Evolutionary conservation across 2,329 filamentous ascomycete genomes (phyloP).

Genomic region (Trichoderma hamatum): DNA sequence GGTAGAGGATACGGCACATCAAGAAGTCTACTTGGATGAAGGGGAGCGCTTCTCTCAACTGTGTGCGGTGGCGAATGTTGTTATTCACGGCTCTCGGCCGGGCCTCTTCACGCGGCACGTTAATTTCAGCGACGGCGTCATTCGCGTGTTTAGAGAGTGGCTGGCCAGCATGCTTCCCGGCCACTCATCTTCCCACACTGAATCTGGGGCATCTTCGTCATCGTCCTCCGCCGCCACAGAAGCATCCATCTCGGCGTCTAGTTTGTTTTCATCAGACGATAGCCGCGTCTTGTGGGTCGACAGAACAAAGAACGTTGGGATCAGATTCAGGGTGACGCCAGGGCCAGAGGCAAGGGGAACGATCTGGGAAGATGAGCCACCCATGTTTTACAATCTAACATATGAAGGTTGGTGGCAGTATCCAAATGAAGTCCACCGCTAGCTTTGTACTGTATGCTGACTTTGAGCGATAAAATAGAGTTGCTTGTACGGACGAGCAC

Average conservation of each 20-base stretch:
- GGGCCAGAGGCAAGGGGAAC: constrained; percentile 48
- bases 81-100: constrained; percentile 63
- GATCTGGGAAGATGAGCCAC: constrained; percentile 66
- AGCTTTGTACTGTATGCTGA: neutral
- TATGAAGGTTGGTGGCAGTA: constrained; percentile 63
- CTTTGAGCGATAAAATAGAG: constrained; percentile 50
- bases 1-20: constrained; percentile 27
- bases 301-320: constrained; percentile 62
- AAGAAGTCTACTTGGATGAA: constrained; percentile 62
- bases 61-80: constrained; percentile 67
- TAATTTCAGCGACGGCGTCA: constrained; percentile 67
- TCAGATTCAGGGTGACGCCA: constrained; percentile 64
- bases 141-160: constrained; percentile 76
- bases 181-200: neutral
- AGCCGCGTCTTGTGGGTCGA: constrained; percentile 69
- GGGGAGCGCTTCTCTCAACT: constrained; percentile 76
- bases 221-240: neutral
- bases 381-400: constrained; percentile 70
- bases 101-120: constrained; percentile 67
- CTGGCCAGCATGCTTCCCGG: constrained; percentile 50
- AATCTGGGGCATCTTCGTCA: neutral
- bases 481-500: constrained; percentile 66
- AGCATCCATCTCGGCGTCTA: neutral
- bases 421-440: neutral
- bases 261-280: constrained; percentile 19